Evolutionary conservation across 2,329 filamentous ascomycete species (phyloP).

Genomic region (Sphaerulina musiva): DNA sequence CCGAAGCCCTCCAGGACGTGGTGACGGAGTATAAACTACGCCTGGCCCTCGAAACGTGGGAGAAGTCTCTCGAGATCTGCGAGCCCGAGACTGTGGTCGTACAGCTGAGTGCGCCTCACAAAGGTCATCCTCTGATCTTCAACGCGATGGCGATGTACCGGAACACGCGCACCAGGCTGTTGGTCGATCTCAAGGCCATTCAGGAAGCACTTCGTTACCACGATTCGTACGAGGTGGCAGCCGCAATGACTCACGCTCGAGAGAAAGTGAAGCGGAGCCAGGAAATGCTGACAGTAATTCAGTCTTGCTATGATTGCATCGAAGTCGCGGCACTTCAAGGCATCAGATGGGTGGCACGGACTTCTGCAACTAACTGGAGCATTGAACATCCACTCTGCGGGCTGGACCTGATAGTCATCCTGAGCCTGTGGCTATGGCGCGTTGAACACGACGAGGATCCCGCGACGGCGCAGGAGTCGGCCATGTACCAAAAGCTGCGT

Average conservation of each 20-base stretch:
- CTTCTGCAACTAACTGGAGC: conserved; percentile 97
- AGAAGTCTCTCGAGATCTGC: conserved; percentile 87
- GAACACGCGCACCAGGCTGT: conserved; percentile 82
- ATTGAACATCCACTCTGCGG: conserved; percentile 95
- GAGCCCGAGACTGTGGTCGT: conserved; percentile 85
- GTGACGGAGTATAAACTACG: conserved; percentile 97
- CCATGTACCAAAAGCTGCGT: conserved; percentile 89
- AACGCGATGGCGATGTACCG: conserved; percentile 97
- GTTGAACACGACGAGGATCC: conserved; percentile 98
- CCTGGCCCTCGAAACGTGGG: conserved; percentile 95
- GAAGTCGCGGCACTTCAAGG: conserved; percentile 91
- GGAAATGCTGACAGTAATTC: conserved; percentile 98
- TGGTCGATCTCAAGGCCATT: conserved; percentile 91
- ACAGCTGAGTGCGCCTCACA: conserved; percentile 86
- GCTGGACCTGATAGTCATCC: conserved; percentile 94
- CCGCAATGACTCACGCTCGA: conserved; percentile 88
- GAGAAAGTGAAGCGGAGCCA: conserved; percentile 90
- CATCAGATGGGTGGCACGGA: conserved; percentile 95
- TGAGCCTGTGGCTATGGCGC: conserved; percentile 96
- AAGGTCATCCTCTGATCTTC: conserved; percentile 92
- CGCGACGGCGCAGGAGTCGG: conserved; percentile 72
- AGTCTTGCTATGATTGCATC: conserved; percentile 96
- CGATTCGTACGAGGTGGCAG: conserved; percentile 92
- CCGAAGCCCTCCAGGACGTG: conserved; percentile 93
- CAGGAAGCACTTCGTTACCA: conserved; percentile 96